Conservation (phyloP, 208 protist species). For the Trypanosoma avium region DNA sequence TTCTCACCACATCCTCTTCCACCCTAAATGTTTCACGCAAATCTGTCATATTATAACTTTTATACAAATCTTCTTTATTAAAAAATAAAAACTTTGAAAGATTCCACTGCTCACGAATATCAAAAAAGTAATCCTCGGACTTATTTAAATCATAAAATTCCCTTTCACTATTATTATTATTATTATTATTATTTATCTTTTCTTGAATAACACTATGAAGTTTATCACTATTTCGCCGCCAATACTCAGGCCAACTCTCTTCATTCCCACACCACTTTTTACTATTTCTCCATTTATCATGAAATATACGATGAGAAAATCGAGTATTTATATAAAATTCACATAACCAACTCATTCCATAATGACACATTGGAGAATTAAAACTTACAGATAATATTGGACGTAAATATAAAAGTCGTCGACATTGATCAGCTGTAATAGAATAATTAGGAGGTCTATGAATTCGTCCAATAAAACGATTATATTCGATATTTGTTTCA, state of each 20-base stretch:
- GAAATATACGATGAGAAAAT: constrained; percentile 7
- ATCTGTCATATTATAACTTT: too few relatives aligned
- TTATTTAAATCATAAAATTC: not conserved
- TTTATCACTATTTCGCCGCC: not conserved
- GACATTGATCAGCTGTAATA: constrained; percentile 28
- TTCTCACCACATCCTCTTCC: too few relatives aligned
- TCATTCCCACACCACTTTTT: constrained; percentile 9
- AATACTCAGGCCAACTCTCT: constrained; percentile 19
- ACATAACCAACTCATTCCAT: constrained; percentile 38
- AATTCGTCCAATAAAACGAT: constrained; percentile 8
- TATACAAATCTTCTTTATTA: too few relatives aligned
- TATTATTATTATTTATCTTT: not conserved
- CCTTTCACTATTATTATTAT: not conserved
- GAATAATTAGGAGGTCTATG: constrained; percentile 28
- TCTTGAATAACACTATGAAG: not conserved
- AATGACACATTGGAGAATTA: constrained; percentile 26
- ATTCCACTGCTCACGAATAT: too few relatives aligned
- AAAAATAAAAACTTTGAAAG: too few relatives aligned
- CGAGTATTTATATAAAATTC: constrained; percentile 28
- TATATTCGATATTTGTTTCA: constrained; percentile 10
- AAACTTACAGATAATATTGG: constrained; percentile 18
- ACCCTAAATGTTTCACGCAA: too few relatives aligned
- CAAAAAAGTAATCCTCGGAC: too few relatives aligned
- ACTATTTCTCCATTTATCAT: constrained; percentile 21
- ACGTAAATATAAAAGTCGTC: constrained; percentile 18